Percentiles rank a stretch among this genome's conserved stretches.
phyloP scores from a whole-genome alignment of 2,329 filamentous ascomycete species.

The Podosphaera xanthii region DNA sequence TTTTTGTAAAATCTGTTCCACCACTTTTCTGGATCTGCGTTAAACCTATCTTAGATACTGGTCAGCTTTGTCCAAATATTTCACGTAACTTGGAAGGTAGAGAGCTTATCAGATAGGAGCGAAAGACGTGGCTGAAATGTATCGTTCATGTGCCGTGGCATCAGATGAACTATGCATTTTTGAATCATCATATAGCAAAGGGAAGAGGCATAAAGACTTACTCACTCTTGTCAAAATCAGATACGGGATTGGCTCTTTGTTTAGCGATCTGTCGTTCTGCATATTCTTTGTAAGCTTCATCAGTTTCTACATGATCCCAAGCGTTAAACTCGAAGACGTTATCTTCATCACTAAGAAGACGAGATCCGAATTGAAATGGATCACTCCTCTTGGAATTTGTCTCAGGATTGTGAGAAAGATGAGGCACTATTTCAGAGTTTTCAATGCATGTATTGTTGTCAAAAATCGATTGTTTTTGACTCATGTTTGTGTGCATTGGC shows the following conservation, averaged over 20 bases:
- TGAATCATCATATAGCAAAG: conserved; percentile 27
- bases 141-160: conserved; percentile 32
- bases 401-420: conserved; percentile 17
- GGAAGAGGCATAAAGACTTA: conserved; percentile 9
- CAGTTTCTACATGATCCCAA: conserved; percentile 94
- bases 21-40: conserved; percentile 76
- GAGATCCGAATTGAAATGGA: conserved; percentile 88
- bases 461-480: too few species aligned
- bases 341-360: conserved; percentile 61
- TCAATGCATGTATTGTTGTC: conserved; percentile 5
- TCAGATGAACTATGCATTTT: conserved; percentile 53
- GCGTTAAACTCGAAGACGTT: conserved; percentile 95
- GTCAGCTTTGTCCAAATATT: conserved; percentile 19
- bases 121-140: conserved; percentile 37
- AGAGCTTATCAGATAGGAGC: conserved; percentile 43
- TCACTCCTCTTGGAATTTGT: conserved; percentile 72
- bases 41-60: conserved; percentile 45
- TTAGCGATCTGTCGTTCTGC: conserved; percentile 63
- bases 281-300: conserved; percentile 69
- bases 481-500: too few species aligned
- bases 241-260: conserved; percentile 70
- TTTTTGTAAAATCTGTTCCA: conserved; percentile 98
- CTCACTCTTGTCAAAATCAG: conserved; percentile 74
- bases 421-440: conserved; percentile 8
- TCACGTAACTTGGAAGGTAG: conserved; percentile 3